Conservation (phyloP, 164 flowering plant genomes). For the Chimonanthus praecox region DNA sequence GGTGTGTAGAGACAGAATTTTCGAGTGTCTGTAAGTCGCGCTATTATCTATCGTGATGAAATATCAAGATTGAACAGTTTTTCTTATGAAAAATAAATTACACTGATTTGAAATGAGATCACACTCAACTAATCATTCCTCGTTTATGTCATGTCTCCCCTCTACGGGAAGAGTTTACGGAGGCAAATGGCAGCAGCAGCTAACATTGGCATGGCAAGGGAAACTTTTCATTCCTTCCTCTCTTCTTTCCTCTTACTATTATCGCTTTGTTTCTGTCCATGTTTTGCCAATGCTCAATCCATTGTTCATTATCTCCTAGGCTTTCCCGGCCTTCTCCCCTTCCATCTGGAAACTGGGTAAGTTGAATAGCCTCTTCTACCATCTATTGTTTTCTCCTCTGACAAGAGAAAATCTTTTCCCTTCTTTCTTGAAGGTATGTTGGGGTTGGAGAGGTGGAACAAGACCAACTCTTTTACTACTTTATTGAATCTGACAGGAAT, state of each 20-base stretch:
- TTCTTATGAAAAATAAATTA: too few relatives aligned
- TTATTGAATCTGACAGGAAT: slow-evolving; percentile 26
- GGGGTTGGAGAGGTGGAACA: neutral
- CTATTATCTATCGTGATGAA: too few relatives aligned
- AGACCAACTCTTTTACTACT: slow-evolving; percentile 29
- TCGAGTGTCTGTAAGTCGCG: too few relatives aligned
- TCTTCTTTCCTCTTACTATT: neutral
- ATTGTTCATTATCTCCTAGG: slow-evolving; percentile 9
- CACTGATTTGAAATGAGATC: too few relatives aligned
- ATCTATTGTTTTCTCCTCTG: too few relatives aligned
- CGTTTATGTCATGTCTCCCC: too few relatives aligned
- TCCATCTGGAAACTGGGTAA: slow-evolving; percentile 11
- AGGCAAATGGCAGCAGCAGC: neutral
- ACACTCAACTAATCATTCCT: too few relatives aligned
- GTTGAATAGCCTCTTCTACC: neutral
- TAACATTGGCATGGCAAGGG: neutral
- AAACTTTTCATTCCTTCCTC: neutral
- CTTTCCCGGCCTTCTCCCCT: slow-evolving; percentile 10
- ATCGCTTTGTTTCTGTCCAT: neutral
- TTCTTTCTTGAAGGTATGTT: neutral
- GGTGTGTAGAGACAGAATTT: too few relatives aligned
- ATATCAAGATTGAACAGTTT: too few relatives aligned
- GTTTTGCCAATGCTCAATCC: neutral
- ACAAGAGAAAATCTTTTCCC: too few relatives aligned
- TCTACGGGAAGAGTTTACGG: too few relatives aligned